Evolutionary conservation across 2,329 filamentous ascomycete genomes (phyloP).

Genomic region (Penicillium occitanis): DNA sequence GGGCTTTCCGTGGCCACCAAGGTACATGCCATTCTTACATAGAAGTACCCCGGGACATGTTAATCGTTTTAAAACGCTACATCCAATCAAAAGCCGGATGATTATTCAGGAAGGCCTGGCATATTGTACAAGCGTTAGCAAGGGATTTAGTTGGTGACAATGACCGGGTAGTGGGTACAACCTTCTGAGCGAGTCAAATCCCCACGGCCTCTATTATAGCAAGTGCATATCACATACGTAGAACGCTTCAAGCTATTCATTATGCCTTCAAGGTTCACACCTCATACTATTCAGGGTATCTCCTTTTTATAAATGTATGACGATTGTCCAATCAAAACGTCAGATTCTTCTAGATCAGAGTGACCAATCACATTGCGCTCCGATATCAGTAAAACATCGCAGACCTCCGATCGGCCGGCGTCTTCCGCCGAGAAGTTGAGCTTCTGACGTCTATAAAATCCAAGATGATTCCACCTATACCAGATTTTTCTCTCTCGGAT

Average conservation of each 20-base stretch:
- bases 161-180: not conserved
- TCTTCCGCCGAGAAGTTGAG: not conserved
- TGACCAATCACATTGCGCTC: not conserved
- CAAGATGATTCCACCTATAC: not conserved
- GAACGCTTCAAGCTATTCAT: not conserved
- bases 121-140: too few species aligned
- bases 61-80: not conserved
- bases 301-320: not conserved
- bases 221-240: too few species aligned
- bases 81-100: not conserved
- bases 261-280: too few species aligned
- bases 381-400: conserved; percentile 4
- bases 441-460: not conserved
- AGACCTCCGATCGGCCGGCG: conserved; percentile 5
- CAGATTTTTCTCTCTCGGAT: not conserved
- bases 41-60: not conserved
- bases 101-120: not conserved
- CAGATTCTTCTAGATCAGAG: not conserved
- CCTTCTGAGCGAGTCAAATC: not conserved
- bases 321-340: not conserved
- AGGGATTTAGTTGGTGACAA: not conserved
- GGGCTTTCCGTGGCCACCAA: not conserved
- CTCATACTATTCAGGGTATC: not conserved
- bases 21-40: not conserved
- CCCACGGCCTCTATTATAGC: not conserved